phyloP scores from a whole-genome alignment of 2,329 filamentous ascomycete genomes.

The Didymella exigua region DNA sequence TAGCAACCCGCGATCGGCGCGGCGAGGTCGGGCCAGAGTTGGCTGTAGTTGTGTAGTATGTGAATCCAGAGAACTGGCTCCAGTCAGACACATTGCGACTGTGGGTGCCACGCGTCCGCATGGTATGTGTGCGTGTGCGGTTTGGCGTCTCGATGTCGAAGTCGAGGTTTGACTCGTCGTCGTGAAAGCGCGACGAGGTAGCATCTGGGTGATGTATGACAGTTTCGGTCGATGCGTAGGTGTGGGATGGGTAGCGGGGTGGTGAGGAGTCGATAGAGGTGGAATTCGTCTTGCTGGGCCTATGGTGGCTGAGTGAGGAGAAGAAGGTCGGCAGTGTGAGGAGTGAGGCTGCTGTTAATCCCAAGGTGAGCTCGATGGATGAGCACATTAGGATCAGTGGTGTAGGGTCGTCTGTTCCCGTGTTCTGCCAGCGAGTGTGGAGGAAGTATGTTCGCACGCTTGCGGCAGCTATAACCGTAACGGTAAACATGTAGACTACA shows the following conservation, averaged over 20 bases:
- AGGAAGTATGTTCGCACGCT: neutral
- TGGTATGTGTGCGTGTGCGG: slow-evolving; percentile 20
- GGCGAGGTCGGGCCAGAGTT: neutral
- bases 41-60: slow-evolving; percentile 14
- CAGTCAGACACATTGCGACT: slow-evolving; percentile 26
- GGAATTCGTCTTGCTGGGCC: neutral
- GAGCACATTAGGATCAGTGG: neutral
- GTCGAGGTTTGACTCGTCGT: slow-evolving; percentile 32
- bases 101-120: slow-evolving; percentile 13
- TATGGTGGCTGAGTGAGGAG: neutral
- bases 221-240: slow-evolving; percentile 20
- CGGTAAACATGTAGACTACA: neutral
- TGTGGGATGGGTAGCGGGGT: neutral
- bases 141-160: slow-evolving; percentile 33
- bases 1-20: neutral
- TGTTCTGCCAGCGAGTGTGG: neutral
- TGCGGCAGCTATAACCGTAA: neutral
- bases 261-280: neutral
- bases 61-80: slow-evolving; percentile 31
- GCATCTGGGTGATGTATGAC: slow-evolving; percentile 22
- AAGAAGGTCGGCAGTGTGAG: neutral
- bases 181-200: slow-evolving; percentile 28
- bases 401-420: neutral
- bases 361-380: slow-evolving; percentile 1
- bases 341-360: neutral